Percentiles rank a stretch among this genome's conserved stretches.
phyloP scores from a whole-genome alignment of 192 early-diverging fungal species.

The Linnemannia exigua region DNA sequence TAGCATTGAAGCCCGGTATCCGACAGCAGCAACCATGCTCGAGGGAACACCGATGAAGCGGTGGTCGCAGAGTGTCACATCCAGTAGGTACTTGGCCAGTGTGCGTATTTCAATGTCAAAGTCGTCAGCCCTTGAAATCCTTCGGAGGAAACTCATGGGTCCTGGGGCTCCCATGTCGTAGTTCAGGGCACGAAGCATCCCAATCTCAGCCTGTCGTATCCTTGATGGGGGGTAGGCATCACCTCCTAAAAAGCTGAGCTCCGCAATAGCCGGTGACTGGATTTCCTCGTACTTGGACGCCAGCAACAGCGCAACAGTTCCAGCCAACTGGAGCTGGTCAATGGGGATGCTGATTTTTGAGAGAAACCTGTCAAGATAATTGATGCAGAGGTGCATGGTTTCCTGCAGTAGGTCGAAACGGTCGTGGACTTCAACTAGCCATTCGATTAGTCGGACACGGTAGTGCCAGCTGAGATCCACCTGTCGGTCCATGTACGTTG shows the following conservation, averaged over 20 bases:
- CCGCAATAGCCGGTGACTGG: slow-evolving; percentile 64
- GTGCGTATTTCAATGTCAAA: slow-evolving; percentile 70
- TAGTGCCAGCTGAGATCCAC: slow-evolving; percentile 62
- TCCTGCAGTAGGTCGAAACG: slow-evolving; percentile 73
- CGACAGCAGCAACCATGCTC: slow-evolving; percentile 62
- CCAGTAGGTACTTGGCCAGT: slow-evolving; percentile 71
- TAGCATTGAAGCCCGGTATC: slow-evolving; percentile 58
- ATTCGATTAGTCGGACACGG: slow-evolving; percentile 68
- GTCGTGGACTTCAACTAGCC: slow-evolving; percentile 70
- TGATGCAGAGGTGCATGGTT: slow-evolving; percentile 69
- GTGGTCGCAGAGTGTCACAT: slow-evolving; percentile 69
- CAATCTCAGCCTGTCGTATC: slow-evolving; percentile 70
- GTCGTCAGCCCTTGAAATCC: slow-evolving; percentile 71
- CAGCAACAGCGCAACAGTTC: slow-evolving; percentile 64
- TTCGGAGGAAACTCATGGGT: slow-evolving; percentile 69
- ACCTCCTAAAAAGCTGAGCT: slow-evolving; percentile 64
- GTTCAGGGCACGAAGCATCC: slow-evolving; percentile 65
- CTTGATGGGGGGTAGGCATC: slow-evolving; percentile 60
- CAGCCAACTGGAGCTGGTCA: slow-evolving; percentile 70
- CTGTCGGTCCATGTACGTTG: slow-evolving; percentile 66
- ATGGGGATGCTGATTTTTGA: slow-evolving; percentile 60
- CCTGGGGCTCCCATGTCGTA: slow-evolving; percentile 73
- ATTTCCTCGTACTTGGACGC: slow-evolving; percentile 74
- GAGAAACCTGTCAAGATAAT: slow-evolving; percentile 73
- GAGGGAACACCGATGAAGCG: slow-evolving; percentile 66